A percentile compares a stretch with the other conserved stretches of the same genome.
Conservation (phyloP, 1,284 basidiomycete genomes). For the Ustilago loliicola region DNA sequence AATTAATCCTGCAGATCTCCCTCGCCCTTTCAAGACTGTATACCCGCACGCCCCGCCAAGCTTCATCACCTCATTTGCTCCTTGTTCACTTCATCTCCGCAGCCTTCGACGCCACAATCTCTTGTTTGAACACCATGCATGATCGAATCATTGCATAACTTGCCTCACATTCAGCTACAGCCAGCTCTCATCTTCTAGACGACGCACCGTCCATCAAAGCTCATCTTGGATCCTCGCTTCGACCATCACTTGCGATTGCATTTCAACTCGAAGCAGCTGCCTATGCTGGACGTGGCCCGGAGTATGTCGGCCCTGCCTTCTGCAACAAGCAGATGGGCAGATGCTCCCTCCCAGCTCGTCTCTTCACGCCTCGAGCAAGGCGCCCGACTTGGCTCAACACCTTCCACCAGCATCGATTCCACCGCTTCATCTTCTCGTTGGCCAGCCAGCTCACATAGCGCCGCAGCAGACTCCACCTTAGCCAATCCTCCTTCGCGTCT, state of each 20-base stretch:
- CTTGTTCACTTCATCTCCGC: neutral
- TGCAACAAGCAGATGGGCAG: conserved; percentile 23
- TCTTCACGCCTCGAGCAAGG: conserved; percentile 44
- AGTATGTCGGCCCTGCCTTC: conserved; percentile 27
- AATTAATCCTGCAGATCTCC: too few relatives aligned
- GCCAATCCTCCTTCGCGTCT: conserved; percentile 7
- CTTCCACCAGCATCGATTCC: conserved; percentile 32
- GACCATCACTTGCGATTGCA: neutral
- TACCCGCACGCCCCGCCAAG: conserved; percentile 1
- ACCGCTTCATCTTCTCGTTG: conserved; percentile 16
- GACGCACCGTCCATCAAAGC: neutral
- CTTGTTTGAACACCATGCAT: neutral
- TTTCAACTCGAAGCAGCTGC: neutral
- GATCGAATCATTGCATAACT: neutral
- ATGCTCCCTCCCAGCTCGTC: conserved; percentile 40
- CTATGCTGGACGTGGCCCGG: conserved; percentile 30
- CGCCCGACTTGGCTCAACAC: conserved; percentile 23
- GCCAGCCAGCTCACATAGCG: conserved; percentile 13
- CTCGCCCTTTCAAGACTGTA: neutral
- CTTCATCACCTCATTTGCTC: neutral
- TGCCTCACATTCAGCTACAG: neutral
- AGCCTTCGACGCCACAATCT: neutral
- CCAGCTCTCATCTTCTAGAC: neutral
- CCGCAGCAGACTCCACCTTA: neutral
- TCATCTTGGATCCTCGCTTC: neutral